A percentile compares a stretch with the other conserved stretches of the same genome.
phyloP scores from a whole-genome alignment of 441 rosid genomes.

The Populus tomentosa region DNA sequence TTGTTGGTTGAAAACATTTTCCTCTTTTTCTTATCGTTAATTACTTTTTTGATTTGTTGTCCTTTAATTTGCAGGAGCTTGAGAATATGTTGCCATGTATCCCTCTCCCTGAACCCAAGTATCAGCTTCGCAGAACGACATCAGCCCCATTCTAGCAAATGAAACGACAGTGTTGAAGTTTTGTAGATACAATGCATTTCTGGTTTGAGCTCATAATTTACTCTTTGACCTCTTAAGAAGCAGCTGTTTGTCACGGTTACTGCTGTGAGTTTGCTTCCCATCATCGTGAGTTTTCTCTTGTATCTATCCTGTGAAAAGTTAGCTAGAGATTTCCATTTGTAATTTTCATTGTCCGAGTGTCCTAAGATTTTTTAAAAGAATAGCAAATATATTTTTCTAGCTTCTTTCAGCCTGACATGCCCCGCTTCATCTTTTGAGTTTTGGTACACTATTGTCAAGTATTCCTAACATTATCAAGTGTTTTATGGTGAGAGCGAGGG shows the following conservation, averaged over 20 bases:
- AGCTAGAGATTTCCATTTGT: conserved; percentile 10
- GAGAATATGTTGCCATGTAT: conserved; percentile 54
- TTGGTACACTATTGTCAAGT: no score
- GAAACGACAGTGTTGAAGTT: conserved; percentile 11
- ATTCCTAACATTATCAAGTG: background rate
- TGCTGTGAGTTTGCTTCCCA: background rate
- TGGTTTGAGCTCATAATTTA: conserved; percentile 6
- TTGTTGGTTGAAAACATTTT: background rate
- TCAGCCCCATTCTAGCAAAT: conserved; percentile 60
- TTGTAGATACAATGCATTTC: conserved; percentile 34
- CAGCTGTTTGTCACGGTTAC: background rate
- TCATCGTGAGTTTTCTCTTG: conserved; percentile 12
- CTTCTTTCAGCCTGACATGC: background rate
- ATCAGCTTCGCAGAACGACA: conserved; percentile 73
- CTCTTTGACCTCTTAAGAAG: background rate
- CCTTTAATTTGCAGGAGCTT: conserved; percentile 47
- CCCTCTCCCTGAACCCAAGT: conserved; percentile 70
- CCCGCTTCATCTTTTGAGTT: no score
- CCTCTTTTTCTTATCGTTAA: background rate
- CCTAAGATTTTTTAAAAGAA: conserved; percentile 2
- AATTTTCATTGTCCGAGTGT: conserved; percentile 5
- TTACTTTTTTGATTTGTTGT: background rate
- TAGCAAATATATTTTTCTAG: background rate
- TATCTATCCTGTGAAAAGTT: conserved; percentile 17
- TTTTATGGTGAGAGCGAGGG: no score